Evolutionary conservation across 1,284 basidiomycete genomes (phyloP).

Genomic region (Trametes sp.): DNA sequence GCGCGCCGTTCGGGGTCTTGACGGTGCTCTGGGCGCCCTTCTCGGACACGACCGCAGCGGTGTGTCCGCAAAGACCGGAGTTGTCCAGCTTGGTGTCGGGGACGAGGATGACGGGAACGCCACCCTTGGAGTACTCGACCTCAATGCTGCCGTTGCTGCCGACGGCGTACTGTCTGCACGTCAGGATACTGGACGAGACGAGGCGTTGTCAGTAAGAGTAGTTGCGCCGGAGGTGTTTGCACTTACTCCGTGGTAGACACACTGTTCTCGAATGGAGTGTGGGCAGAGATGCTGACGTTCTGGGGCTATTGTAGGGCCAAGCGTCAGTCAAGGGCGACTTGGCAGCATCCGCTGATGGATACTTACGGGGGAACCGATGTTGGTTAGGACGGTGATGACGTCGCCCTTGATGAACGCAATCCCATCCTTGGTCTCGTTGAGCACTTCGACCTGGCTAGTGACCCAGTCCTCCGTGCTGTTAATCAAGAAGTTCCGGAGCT

Average conservation of each 20-base stretch:
- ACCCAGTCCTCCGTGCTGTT: slow-evolving; percentile 65
- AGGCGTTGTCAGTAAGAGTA: background rate
- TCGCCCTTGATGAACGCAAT: slow-evolving; percentile 78
- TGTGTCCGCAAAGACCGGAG: slow-evolving; percentile 49
- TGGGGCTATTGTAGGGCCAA: slow-evolving; percentile 51
- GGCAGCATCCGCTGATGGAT: background rate
- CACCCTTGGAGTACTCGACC: slow-evolving; percentile 66
- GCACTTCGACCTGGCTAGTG: slow-evolving; percentile 60
- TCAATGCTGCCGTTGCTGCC: slow-evolving; percentile 66
- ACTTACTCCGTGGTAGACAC: slow-evolving; percentile 64
- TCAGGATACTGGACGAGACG: slow-evolving; percentile 55
- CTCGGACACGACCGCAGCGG: background rate
- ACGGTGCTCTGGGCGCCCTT: slow-evolving; percentile 16
- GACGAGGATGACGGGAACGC: slow-evolving; percentile 61
- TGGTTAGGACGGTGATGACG: slow-evolving; percentile 76
- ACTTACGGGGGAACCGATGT: slow-evolving; percentile 76
- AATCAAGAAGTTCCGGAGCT: slow-evolving; percentile 74
- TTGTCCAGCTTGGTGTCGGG: slow-evolving; percentile 48
- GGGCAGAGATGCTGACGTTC: slow-evolving; percentile 61
- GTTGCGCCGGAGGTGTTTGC: background rate
- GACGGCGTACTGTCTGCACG: slow-evolving; percentile 69
- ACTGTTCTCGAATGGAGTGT: slow-evolving; percentile 56
- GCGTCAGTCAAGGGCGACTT: slow-evolving; percentile 8
- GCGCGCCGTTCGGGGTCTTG: slow-evolving; percentile 12
- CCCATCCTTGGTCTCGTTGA: slow-evolving; percentile 63